Conservation (phyloP, 176 grass and related monocot species). For the Phoenix dactylifera region DNA sequence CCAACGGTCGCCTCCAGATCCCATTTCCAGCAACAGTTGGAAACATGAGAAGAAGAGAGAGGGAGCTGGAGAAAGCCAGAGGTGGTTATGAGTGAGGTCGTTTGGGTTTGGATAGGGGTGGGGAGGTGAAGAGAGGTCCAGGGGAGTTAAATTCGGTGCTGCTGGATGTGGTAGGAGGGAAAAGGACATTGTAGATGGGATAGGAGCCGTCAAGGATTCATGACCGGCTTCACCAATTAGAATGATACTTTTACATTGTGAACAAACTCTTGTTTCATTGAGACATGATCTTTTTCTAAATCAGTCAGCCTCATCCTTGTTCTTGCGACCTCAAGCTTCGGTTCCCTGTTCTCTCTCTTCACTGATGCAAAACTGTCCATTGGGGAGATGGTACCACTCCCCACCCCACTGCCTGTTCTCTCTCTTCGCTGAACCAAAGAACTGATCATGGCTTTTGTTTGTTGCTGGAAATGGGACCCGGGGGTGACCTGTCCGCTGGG, state of each 20-base stretch:
- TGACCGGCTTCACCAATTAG: background rate
- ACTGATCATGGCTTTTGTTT: conserved; percentile 48
- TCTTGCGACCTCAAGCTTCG: conserved; percentile 82
- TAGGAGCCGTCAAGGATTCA: too few species aligned
- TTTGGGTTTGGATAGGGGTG: conserved; percentile 20
- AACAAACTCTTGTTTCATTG: conserved; percentile 84
- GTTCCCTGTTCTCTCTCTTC: conserved; percentile 76
- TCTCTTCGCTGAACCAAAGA: conserved; percentile 46
- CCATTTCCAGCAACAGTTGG: background rate
- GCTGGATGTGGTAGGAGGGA: conserved; percentile 26
- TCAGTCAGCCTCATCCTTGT: conserved; percentile 91
- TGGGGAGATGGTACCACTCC: conserved; percentile 72
- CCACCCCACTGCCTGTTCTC: conserved; percentile 68
- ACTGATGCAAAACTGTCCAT: conserved; percentile 94
- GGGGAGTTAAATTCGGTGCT: conserved; percentile 49
- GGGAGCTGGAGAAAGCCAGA: background rate
- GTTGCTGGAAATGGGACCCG: too few species aligned
- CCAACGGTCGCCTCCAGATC: too few species aligned
- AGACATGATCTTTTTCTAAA: conserved; percentile 95
- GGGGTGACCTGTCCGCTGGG: too few species aligned
- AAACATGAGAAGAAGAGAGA: background rate
- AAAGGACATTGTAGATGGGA: conserved; percentile 27
- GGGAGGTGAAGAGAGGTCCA: conserved; percentile 10
- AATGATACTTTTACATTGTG: background rate
- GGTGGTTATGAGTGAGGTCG: conserved; percentile 1